Evolutionary conservation across 805 yeast species (phyloP).

Genomic region (Suhomyces sp.): DNA sequence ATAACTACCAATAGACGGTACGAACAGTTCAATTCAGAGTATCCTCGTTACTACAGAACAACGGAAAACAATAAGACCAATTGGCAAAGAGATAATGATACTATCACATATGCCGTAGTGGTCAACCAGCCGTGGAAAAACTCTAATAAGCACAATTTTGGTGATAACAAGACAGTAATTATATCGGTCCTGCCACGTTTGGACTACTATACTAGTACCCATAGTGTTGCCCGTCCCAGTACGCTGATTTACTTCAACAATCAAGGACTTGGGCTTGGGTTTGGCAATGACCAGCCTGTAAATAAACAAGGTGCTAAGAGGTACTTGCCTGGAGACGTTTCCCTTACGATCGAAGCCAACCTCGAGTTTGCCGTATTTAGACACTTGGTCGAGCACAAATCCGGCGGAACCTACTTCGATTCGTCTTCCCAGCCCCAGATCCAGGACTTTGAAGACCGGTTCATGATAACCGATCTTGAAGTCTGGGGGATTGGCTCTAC

Average conservation of each 20-base stretch:
- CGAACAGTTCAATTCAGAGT: constrained; percentile 49
- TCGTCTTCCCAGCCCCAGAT: constrained; percentile 19
- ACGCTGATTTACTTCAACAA: constrained; percentile 63
- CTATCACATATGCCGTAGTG: constrained; percentile 60
- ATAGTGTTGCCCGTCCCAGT: constrained; percentile 30
- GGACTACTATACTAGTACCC: constrained; percentile 41
- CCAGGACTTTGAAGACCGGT: constrained; percentile 60
- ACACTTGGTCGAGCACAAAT: constrained; percentile 49
- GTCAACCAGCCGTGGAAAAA: constrained; percentile 73
- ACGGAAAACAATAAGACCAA: constrained; percentile 18
- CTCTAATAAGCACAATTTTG: constrained; percentile 71
- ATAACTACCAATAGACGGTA: constrained; percentile 44
- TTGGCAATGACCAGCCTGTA: constrained; percentile 68
- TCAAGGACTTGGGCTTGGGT: constrained; percentile 76
- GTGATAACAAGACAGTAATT: constrained; percentile 54
- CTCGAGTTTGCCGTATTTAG: constrained; percentile 81
- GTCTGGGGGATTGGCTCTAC: constrained; percentile 91
- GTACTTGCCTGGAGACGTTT: constrained; percentile 70
- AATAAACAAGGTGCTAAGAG: constrained; percentile 44
- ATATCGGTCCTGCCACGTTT: constrained; percentile 68
- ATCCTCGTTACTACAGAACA: constrained; percentile 34
- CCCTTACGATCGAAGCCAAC: constrained; percentile 72
- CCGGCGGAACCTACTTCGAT: constrained; percentile 22
- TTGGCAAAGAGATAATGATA: constrained; percentile 43
- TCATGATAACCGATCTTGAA: constrained; percentile 71